A percentile compares a stretch with the other conserved stretches of the same genome.
Evolutionary conservation across 257 asterid species (phyloP).

Genomic region (Nicotiana undulata): DNA sequence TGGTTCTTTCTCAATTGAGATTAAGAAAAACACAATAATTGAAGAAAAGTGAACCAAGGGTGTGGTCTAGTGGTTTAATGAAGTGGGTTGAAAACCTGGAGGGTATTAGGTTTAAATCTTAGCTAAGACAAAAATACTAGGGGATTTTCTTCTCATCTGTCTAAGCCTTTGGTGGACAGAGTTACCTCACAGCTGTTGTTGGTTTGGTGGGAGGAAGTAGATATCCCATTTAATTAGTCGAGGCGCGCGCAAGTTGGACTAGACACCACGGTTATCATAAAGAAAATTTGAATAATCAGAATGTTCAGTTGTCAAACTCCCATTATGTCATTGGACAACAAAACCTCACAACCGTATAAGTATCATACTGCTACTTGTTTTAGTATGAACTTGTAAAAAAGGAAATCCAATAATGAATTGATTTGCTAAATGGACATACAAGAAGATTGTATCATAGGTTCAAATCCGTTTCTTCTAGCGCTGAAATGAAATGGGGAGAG

Average conservation of each 20-base stretch:
- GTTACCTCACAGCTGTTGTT: no score
- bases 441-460: neutral
- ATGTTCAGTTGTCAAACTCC: neutral
- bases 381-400: neutral
- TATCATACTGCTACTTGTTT: neutral
- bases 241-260: no score
- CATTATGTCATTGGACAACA: neutral
- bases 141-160: no score
- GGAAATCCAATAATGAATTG: neutral
- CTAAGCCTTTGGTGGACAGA: no score
- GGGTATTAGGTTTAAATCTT: no score
- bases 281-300: neutral
- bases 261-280: no score
- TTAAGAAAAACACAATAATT: neutral
- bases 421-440: neutral
- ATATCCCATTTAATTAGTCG: no score
- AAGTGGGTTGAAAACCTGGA: no score
- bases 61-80: no score
- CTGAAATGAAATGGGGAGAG: neutral
- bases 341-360: no score
- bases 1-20: neutral
- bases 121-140: no score
- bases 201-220: no score
- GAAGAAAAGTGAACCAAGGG: neutral
- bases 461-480: neutral